Percentiles rank a stretch among this genome's conserved stretches.
Conservation (phyloP, 768 basidiomycete genomes). For the Hemileccinum rubropunctum region DNA sequence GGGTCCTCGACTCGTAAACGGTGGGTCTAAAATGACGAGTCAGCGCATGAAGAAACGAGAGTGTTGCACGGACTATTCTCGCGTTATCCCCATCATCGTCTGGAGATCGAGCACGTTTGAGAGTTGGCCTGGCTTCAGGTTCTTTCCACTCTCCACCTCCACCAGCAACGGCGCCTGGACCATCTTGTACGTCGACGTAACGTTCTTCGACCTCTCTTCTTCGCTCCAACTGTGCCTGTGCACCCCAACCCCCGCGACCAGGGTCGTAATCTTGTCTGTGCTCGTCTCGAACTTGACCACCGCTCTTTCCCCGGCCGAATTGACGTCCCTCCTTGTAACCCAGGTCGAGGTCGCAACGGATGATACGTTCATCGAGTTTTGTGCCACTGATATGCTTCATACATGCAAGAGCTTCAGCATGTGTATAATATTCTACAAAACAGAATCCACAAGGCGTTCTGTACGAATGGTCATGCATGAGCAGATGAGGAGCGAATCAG, state of each 20-base stretch:
- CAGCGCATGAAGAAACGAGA: conserved; percentile 3
- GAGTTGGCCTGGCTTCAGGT: conserved; percentile 42
- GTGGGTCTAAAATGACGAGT: conserved; percentile 41
- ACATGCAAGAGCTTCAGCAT: conserved; percentile 87
- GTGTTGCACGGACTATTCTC: conserved; percentile 47
- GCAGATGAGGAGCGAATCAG: background rate
- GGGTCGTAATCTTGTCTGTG: conserved; percentile 96
- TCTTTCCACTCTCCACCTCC: conserved; percentile 89
- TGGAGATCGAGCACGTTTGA: conserved; percentile 74
- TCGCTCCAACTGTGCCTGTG: conserved; percentile 78
- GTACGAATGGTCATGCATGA: conserved; percentile 13
- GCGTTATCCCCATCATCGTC: conserved; percentile 67
- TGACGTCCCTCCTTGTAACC: conserved; percentile 97
- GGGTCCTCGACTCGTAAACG: conserved; percentile 61
- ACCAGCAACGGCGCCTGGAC: conserved; percentile 75
- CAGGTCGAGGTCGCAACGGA: conserved; percentile 95
- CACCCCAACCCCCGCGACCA: conserved; percentile 94
- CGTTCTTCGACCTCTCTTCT: conserved; percentile 83
- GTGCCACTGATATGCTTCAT: conserved; percentile 97
- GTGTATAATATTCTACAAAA: conserved; percentile 95
- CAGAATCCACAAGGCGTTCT: conserved; percentile 95
- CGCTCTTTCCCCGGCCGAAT: conserved; percentile 96
- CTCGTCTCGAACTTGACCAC: conserved; percentile 95
- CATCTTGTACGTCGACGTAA: conserved; percentile 78
- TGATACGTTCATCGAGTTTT: conserved; percentile 97